Evolutionary conservation across 805 yeast species (phyloP).

Genomic region (Maudiozyma bulderi): DNA sequence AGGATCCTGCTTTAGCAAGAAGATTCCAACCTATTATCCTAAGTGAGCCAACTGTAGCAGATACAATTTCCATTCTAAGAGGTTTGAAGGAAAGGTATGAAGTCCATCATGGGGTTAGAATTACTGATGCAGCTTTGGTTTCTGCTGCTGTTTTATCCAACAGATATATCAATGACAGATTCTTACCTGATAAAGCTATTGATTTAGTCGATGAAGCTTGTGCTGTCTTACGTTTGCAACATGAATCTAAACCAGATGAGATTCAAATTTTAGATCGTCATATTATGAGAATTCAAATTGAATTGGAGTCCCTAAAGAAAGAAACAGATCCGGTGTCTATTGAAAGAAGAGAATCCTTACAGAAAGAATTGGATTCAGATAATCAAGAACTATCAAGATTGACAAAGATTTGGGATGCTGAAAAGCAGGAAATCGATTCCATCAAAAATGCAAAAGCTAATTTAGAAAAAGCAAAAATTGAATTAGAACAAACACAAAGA

Average conservation of each 20-base stretch:
- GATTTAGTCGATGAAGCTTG: constrained; percentile 97
- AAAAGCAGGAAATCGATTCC: constrained; percentile 63
- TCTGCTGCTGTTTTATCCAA: constrained; percentile 87
- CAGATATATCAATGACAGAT: constrained; percentile 84
- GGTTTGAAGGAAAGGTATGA: constrained; percentile 92
- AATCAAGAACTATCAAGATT: constrained; percentile 57
- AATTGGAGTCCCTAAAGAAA: constrained; percentile 84
- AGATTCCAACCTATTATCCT: constrained; percentile 84
- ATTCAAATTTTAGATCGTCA: constrained; percentile 81
- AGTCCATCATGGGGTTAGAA: constrained; percentile 95
- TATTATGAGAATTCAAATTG: constrained; percentile 90
- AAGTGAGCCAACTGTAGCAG: constrained; percentile 82
- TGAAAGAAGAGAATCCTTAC: constrained; percentile 68
- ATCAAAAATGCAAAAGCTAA: constrained; percentile 74
- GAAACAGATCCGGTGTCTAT: constrained; percentile 79
- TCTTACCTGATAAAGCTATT: constrained; percentile 91
- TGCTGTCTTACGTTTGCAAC: constrained; percentile 87
- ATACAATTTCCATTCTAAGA: constrained; percentile 82
- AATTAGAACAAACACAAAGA: constrained; percentile 73
- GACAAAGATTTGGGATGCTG: constrained; percentile 80
- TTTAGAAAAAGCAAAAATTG: constrained; percentile 74
- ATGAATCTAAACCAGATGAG: constrained; percentile 94
- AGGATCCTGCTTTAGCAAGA: constrained; percentile 92
- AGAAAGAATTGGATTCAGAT: constrained; percentile 54
- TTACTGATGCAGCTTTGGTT: constrained; percentile 84